Evolutionary conservation across 495 filamentous ascomycete species (phyloP).

Genomic region (Hypoxylon lenormandii): DNA sequence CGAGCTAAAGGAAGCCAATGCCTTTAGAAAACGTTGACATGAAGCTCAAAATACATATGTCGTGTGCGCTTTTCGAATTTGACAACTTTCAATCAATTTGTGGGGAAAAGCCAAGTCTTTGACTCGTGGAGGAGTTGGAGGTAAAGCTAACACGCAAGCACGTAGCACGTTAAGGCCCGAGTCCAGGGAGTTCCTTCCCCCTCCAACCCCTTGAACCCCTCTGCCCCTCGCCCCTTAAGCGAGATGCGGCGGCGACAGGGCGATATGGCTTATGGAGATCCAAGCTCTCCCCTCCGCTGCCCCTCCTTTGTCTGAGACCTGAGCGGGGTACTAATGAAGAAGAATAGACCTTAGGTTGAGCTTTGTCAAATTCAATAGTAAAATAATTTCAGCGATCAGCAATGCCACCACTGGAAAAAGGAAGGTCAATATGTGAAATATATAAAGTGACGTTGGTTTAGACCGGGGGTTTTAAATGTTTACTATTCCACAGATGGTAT

Average conservation of each 20-base stretch:
- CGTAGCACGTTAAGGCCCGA: background rate
- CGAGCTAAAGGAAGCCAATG: slow-evolving; percentile 24
- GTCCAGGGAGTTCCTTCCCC: slow-evolving; percentile 6
- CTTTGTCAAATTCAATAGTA: background rate
- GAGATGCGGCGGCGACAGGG: background rate
- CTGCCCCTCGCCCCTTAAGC: slow-evolving; percentile 15
- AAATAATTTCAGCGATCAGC: slow-evolving; percentile 6
- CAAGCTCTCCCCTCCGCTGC: too few relatives aligned
- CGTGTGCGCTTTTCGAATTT: slow-evolving; percentile 49
- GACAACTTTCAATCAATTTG: slow-evolving; percentile 52
- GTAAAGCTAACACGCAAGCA: background rate
- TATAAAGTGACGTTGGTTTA: slow-evolving; percentile 4
- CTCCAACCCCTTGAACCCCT: background rate
- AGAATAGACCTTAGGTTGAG: background rate
- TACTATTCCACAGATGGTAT: slow-evolving; percentile 30
- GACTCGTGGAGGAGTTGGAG: slow-evolving; percentile 17
- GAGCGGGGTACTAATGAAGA: slow-evolving; percentile 23
- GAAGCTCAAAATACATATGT: slow-evolving; percentile 41
- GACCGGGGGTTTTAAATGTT: slow-evolving; percentile 3
- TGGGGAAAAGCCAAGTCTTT: slow-evolving; percentile 44
- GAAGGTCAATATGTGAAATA: background rate
- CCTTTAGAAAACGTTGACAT: slow-evolving; percentile 26
- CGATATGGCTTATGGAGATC: background rate
- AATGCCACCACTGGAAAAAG: slow-evolving; percentile 3
- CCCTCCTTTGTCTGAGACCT: slow-evolving; percentile 27